Percentiles rank a stretch among this genome's conserved stretches.
Conservation (phyloP, 2,329 filamentous ascomycete genomes). For the Paradendryphiella salina region DNA sequence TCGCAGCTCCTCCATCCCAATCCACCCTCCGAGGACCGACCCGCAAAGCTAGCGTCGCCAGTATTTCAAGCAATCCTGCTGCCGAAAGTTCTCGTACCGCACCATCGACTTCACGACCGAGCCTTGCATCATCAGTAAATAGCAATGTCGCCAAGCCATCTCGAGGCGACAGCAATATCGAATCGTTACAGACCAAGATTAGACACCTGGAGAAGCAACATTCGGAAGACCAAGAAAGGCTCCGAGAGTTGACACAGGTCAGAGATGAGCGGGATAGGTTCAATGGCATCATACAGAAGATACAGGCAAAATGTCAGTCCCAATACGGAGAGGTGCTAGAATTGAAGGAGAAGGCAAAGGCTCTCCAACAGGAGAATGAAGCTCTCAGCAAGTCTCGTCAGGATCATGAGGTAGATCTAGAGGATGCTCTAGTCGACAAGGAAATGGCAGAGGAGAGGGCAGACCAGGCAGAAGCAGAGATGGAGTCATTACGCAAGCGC, state of each 20-base stretch:
- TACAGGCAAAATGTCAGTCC: constrained; percentile 85
- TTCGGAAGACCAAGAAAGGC: constrained; percentile 79
- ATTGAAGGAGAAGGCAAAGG: constrained; percentile 75
- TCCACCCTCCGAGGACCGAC: constrained; percentile 15
- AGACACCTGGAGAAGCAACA: constrained; percentile 85
- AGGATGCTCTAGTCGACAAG: constrained; percentile 84
- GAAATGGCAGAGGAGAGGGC: constrained; percentile 96
- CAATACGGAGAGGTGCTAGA: constrained; percentile 79
- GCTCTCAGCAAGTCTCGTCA: constrained; percentile 73
- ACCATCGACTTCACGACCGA: constrained; percentile 16
- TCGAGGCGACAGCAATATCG: constrained; percentile 54
- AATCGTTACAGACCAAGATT: constrained; percentile 86
- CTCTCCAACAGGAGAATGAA: constrained; percentile 70
- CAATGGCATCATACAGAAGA: constrained; percentile 83
- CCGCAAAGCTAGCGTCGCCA: constrained; percentile 29
- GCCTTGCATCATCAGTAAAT: constrained; percentile 21
- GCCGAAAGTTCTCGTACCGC: constrained; percentile 9
- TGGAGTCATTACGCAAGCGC: constrained; percentile 74
- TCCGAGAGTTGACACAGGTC: constrained; percentile 76
- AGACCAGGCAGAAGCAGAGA: constrained; percentile 77
- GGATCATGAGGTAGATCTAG: constrained; percentile 81
- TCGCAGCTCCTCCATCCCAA: constrained; percentile 19
- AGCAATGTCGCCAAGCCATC: constrained; percentile 20
- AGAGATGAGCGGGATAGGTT: constrained; percentile 77
- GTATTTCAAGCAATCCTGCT: constrained; percentile 16